Evolutionary conservation across 2,329 filamentous ascomycete species (phyloP).

Genomic region (Didymella pinodella): DNA sequence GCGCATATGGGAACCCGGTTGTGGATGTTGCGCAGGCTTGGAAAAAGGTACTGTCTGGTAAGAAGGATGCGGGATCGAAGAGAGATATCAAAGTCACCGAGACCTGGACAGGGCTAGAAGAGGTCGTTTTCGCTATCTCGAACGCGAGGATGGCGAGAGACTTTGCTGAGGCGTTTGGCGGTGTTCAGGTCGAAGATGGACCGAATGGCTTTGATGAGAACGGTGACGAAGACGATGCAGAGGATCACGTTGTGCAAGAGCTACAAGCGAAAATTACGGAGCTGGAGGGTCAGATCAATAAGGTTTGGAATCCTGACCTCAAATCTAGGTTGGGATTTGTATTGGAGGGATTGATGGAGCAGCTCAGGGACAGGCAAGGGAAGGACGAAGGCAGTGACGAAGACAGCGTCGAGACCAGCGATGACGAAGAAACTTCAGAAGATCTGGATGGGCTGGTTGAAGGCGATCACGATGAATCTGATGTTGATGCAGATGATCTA

Average conservation of each 20-base stretch:
- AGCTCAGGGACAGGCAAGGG: constrained; percentile 36
- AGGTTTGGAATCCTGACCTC: constrained; percentile 47
- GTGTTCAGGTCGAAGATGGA: constrained; percentile 48
- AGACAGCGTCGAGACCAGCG: background rate
- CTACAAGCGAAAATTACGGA: constrained; percentile 46
- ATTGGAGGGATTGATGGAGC: constrained; percentile 41
- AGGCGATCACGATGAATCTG: background rate
- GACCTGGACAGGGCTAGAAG: constrained; percentile 57
- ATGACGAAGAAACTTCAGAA: background rate
- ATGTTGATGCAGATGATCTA: background rate
- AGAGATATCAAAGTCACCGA: constrained; percentile 33
- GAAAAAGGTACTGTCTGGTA: constrained; percentile 48
- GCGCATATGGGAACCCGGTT: constrained; percentile 69
- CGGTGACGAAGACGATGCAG: constrained; percentile 34
- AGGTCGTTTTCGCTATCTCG: constrained; percentile 67
- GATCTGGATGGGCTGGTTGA: background rate
- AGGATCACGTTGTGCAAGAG: constrained; percentile 40
- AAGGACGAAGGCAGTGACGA: background rate
- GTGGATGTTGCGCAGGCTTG: constrained; percentile 66
- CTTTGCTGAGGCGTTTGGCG: constrained; percentile 61
- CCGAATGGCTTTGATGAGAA: constrained; percentile 53
- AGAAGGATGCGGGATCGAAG: constrained; percentile 32
- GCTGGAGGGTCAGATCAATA: constrained; percentile 45
- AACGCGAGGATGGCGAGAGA: constrained; percentile 60
- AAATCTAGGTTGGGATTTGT: constrained; percentile 42